Evolutionary conservation across 768 basidiomycete species (phyloP), one percentile per base, ranked within the genome.

Genomic region (Leucocoprinus leucothites): DNA sequence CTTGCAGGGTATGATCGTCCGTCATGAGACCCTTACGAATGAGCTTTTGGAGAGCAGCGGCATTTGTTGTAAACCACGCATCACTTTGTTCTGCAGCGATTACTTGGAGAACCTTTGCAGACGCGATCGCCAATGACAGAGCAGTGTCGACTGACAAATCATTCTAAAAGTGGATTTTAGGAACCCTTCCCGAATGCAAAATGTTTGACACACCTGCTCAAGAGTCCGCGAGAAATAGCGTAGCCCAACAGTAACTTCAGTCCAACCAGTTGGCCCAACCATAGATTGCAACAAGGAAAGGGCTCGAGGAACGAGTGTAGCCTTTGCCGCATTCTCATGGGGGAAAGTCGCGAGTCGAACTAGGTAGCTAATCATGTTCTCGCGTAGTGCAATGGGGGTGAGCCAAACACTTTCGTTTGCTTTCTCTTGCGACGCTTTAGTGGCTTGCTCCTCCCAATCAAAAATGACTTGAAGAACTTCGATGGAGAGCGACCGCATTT

Each of bases 321-420:
- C 68, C 58, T 73, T 69, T 5, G 73, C 70, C 5, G 77, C 69
- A n/a, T 76, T 76, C 52, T 87, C 84, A 53, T 83, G 77, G 1
- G 79, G 71, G 26, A 82, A 80, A 14, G 91, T 91, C 8, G 91
- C 86, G 44, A 98, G 78, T 45, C 96, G 87, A n/a, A 99, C 86
- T 31, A 99, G 81, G 70, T 94, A 97, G 73, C 93, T 94, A 59
- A 98, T 89, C 73, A 97, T 90, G 57, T 87, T 87, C 70, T 98
- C 96, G 25, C 92, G 82, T 54, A 92, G 85, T 19, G 80, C 77
- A 25, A 90, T 71, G 2, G 95, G 92, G 0, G 90, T 91, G 19
- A 81, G 69, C 91, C 93, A 95, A 34, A 64, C 53, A 1, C 62
- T 42, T 48, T 52, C 55, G 11, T 36, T 36, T 24, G 53, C 58